Percentiles rank a stretch among this genome's conserved stretches.
phyloP scores from a whole-genome alignment of 768 basidiomycete genomes.

The Lactarius hengduanensis region DNA sequence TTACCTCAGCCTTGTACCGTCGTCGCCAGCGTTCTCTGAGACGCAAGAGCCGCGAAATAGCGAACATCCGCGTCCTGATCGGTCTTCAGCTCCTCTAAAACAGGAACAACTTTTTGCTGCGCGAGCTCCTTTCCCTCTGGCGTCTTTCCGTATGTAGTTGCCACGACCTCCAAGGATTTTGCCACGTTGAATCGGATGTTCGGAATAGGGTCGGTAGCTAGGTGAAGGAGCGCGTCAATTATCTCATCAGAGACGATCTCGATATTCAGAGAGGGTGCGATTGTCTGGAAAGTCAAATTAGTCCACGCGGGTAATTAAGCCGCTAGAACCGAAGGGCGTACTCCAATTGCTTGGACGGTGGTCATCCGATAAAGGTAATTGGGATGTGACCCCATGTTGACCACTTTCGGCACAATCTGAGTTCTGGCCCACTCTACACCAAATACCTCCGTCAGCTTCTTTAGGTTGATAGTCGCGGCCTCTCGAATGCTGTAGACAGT shows the following conservation, averaged over 20 bases:
- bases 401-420: conserved; percentile 94
- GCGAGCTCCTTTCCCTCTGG: conserved; percentile 75
- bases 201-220: conserved; percentile 89
- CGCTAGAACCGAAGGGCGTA: conserved; percentile 41
- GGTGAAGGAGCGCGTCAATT: conserved; percentile 75
- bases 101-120: conserved; percentile 72
- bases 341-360: conserved; percentile 96
- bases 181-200: conserved; percentile 99
- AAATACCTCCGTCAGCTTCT: conserved; percentile 96
- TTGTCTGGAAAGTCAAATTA: conserved; percentile 60
- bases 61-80: conserved; percentile 96
- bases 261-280: conserved; percentile 83
- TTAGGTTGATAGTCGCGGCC: conserved; percentile 95
- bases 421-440: conserved; percentile 96
- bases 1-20: conserved; percentile 42
- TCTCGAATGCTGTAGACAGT: conserved; percentile 98
- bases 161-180: conserved; percentile 89
- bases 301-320: not conserved
- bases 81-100: conserved; percentile 79
- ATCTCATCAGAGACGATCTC: conserved; percentile 84
- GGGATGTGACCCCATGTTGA: conserved; percentile 94
- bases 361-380: conserved; percentile 99
- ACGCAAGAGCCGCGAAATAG: conserved; percentile 84
- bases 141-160: conserved; percentile 58
- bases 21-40: conserved; percentile 52